phyloP scores from a whole-genome alignment of 805 yeast species.

The Wickerhamiella qilinensis region DNA sequence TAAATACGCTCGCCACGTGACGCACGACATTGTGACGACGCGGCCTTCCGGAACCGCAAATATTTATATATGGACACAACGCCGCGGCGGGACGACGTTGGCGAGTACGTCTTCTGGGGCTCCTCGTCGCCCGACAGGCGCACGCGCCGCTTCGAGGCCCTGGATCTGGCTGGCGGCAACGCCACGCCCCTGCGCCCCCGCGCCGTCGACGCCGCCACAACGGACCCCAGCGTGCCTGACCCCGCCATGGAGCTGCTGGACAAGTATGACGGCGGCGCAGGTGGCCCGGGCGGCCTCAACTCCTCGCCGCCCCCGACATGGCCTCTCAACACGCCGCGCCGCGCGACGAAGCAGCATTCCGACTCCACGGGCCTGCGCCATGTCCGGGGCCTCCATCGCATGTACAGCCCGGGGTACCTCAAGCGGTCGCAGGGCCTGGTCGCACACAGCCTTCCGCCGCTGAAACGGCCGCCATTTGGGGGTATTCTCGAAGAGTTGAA shows the following conservation, averaged over 20 bases:
- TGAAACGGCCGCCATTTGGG: background rate
- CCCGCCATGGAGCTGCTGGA: slow-evolving; percentile 14
- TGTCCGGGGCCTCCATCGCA: slow-evolving; percentile 1
- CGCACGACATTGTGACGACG: no score
- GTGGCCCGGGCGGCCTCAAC: no score
- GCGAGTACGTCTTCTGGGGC: slow-evolving; percentile 1
- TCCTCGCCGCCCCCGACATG: slow-evolving; percentile 11
- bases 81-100: no score
- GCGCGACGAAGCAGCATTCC: background rate
- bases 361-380: background rate
- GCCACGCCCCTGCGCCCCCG: background rate
- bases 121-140: slow-evolving; percentile 2
- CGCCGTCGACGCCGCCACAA: background rate
- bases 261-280: slow-evolving; percentile 6
- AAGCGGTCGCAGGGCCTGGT: slow-evolving; percentile 5
- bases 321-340: slow-evolving; percentile 4
- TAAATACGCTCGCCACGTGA: no score
- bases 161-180: slow-evolving; percentile 1
- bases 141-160: background rate
- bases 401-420: slow-evolving; percentile 13
- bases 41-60: no score
- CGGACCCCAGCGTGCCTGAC: slow-evolving; percentile 5
- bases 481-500: no score
- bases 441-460: background rate
- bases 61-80: no score